A percentile compares a stretch with the other conserved stretches of the same genome.
Evolutionary conservation across 1,284 basidiomycete species (phyloP).

Genomic region (Ustilago xerochloae): DNA sequence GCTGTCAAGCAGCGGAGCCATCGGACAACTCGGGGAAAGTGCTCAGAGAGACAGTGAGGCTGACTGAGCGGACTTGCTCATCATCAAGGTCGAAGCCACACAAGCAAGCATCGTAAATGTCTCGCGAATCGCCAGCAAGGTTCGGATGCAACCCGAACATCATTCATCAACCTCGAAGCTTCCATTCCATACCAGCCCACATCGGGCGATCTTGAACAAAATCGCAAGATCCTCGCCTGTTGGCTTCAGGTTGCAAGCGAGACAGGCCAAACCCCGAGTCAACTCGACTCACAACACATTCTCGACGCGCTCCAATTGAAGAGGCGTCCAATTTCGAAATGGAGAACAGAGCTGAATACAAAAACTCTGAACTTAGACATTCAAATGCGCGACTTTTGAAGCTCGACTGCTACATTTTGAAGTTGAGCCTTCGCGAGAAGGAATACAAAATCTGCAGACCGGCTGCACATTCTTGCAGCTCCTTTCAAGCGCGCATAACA

Average conservation of each 20-base stretch:
- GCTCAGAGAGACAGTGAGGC: background rate
- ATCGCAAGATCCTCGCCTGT: background rate
- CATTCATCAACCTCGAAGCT: too few relatives aligned
- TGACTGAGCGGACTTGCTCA: slow-evolving; percentile 1
- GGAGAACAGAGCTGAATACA: background rate
- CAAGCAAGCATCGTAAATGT: background rate
- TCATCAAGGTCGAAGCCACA: background rate
- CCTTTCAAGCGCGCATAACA: background rate
- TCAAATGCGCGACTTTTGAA: too few relatives aligned
- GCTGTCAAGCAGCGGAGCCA: background rate
- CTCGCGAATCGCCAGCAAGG: background rate
- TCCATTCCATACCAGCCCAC: too few relatives aligned
- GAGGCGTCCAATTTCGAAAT: background rate
- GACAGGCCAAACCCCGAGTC: background rate
- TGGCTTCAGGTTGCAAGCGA: background rate
- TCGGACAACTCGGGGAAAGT: background rate
- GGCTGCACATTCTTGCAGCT: background rate
- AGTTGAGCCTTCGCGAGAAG: background rate
- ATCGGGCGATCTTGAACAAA: background rate
- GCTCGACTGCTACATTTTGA: background rate
- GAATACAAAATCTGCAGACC: background rate
- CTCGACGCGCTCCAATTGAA: slow-evolving; percentile 14
- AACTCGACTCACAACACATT: background rate
- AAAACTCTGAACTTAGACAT: background rate
- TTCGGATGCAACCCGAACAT: background rate